Evolutionary conservation across 208 protist genomes (phyloP).

Genomic region (Endotrypanum monterogeii): DNA sequence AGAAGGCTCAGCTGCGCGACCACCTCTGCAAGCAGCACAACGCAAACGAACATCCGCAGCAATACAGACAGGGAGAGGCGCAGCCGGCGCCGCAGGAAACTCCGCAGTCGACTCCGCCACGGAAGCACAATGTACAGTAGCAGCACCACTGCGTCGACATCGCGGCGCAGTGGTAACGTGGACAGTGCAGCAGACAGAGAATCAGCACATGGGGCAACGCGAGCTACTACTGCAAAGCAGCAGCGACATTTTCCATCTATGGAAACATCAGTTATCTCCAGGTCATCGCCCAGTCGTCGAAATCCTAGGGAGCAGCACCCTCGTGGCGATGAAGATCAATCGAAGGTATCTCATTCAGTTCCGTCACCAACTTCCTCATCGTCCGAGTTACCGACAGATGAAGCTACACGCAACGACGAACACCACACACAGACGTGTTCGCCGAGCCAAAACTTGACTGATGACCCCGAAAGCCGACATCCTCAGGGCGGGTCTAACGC

Average conservation of each 20-base stretch:
- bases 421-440: not conserved
- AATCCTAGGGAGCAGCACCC: not conserved
- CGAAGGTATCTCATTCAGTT: not conserved
- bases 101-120: constrained; percentile 12
- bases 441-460: not conserved
- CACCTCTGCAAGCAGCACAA: constrained; percentile 29
- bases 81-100: not conserved
- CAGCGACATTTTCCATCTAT: not conserved
- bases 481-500: not conserved
- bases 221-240: not conserved
- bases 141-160: not conserved
- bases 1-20: constrained; percentile 10
- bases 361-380: not conserved
- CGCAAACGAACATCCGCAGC: constrained; percentile 4
- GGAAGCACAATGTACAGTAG: constrained; percentile 8
- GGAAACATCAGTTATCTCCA: not conserved
- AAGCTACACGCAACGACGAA: not conserved
- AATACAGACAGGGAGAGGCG: not conserved
- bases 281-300: not conserved
- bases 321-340: not conserved
- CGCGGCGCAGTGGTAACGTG: constrained; percentile 1
- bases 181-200: constrained; percentile 1
- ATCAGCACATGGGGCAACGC: not conserved
- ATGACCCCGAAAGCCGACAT: not conserved
- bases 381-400: not conserved